These are phyloP conservation scores for Xylariaceae sp. DNA, from an alignment of 2,329 filamentous ascomycete genomes.

Conservation along the genomic window DNA sequence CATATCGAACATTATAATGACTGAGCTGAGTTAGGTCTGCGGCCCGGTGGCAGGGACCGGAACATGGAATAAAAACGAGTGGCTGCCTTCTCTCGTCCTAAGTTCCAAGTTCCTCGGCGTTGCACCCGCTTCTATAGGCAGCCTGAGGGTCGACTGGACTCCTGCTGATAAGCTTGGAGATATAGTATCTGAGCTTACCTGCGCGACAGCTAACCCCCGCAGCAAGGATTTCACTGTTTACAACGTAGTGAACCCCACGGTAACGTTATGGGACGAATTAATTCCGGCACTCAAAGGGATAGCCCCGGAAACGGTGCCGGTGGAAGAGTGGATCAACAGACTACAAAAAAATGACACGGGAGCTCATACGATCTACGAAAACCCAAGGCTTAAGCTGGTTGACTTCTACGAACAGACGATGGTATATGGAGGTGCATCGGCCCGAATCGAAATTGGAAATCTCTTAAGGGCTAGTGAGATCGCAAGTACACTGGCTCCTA, in stretches of 20 bases:
- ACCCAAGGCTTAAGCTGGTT: constrained; percentile 18
- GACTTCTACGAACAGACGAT: constrained; percentile 24
- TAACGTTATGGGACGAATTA: constrained; percentile 13
- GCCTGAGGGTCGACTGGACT: constrained; percentile 21
- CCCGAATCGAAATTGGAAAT: not conserved
- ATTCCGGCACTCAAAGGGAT: constrained; percentile 9
- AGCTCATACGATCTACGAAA: constrained; percentile 7
- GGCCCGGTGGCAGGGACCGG: constrained; percentile 22
- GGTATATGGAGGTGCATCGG: not conserved
- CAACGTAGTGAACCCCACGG: constrained; percentile 17
- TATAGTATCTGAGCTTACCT: constrained; percentile 15
- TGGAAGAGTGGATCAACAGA: constrained; percentile 17
- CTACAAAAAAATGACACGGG: constrained; percentile 11
- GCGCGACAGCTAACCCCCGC: not conserved
- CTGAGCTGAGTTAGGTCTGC: constrained; percentile 13
- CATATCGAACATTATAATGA: too few species aligned
- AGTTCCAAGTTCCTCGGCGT: constrained; percentile 28
- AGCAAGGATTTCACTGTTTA: constrained; percentile 7
- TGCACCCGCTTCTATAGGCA: constrained; percentile 14
- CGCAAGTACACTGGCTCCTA: not conserved
- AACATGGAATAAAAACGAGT: constrained; percentile 25
- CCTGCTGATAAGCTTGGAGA: constrained; percentile 25
- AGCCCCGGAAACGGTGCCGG: constrained; percentile 8
- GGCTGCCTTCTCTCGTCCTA: constrained; percentile 25
- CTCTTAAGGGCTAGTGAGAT: not conserved